Evolutionary conservation across 768 basidiomycete species (phyloP).

Genomic region (Macrocybe gigantea): DNA sequence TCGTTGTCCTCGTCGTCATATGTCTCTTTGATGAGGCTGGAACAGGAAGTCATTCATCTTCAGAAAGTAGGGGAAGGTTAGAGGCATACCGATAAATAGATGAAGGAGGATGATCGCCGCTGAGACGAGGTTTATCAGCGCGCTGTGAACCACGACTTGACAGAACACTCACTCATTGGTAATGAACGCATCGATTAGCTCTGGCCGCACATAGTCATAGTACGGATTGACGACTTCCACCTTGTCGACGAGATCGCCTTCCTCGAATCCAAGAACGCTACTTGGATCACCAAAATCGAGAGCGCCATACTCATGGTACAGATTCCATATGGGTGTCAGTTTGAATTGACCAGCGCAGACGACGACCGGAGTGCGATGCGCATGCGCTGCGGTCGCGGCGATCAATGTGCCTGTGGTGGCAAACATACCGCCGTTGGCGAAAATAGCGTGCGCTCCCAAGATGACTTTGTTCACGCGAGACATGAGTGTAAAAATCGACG

Average conservation of each 20-base stretch:
- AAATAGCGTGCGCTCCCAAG: constrained; percentile 90
- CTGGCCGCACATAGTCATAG: constrained; percentile 92
- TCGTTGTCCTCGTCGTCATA: constrained; percentile 95
- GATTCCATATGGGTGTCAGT: constrained; percentile 85
- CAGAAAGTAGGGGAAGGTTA: neutral
- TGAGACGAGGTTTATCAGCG: constrained; percentile 23
- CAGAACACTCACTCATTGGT: constrained; percentile 84
- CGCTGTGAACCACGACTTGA: neutral
- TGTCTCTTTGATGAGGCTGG: constrained; percentile 83
- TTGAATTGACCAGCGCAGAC: constrained; percentile 97
- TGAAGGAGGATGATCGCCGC: constrained; percentile 94
- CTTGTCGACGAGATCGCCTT: constrained; percentile 74
- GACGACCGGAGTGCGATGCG: constrained; percentile 88
- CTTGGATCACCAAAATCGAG: constrained; percentile 71
- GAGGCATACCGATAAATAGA: constrained; percentile 76
- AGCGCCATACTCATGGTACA: constrained; percentile 82
- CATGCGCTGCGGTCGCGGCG: constrained; percentile 81
- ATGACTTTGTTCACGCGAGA: constrained; percentile 97
- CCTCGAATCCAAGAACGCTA: constrained; percentile 65
- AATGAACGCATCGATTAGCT: constrained; percentile 89
- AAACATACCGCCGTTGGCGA: constrained; percentile 96
- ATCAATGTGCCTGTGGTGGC: constrained; percentile 81
- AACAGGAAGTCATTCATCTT: constrained; percentile 9
- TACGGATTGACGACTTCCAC: constrained; percentile 95
- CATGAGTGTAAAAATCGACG: constrained; percentile 92